These are phyloP conservation scores for Trichosporon ovoides DNA, from an alignment of 1,284 basidiomycete genomes.

Conservation along the genomic window DNA sequence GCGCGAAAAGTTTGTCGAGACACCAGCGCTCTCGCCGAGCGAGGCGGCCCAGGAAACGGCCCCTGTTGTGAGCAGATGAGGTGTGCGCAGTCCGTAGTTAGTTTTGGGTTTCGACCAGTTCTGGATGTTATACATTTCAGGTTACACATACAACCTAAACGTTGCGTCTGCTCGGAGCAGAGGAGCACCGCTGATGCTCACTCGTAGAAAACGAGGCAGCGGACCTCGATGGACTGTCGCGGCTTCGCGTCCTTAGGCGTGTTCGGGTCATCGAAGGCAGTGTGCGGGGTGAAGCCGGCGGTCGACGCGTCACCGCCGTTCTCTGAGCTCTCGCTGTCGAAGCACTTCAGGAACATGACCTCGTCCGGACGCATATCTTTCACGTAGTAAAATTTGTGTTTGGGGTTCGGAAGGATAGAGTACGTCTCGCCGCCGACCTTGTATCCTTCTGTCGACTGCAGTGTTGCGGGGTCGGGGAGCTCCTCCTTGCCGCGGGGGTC, in stretches of 20 bases:
- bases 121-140: neutral
- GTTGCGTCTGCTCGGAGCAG: neutral
- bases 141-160: neutral
- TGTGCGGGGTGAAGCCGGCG: slow-evolving; percentile 22
- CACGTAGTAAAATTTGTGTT: slow-evolving; percentile 20
- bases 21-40: neutral
- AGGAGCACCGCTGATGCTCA: neutral
- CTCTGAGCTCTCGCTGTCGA: slow-evolving; percentile 14
- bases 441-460: slow-evolving; percentile 11
- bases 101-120: neutral
- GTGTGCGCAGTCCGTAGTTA: neutral
- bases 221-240: slow-evolving; percentile 22
- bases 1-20: neutral
- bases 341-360: slow-evolving; percentile 25
- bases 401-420: slow-evolving; percentile 14
- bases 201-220: slow-evolving; percentile 23
- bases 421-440: slow-evolving; percentile 20
- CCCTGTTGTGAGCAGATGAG: neutral
- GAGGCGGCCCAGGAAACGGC: neutral
- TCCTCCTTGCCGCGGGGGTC: slow-evolving; percentile 20
- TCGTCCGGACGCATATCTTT: slow-evolving; percentile 21
- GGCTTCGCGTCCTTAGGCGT: slow-evolving; percentile 15
- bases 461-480: neutral
- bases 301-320: slow-evolving; percentile 7
- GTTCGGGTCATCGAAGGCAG: slow-evolving; percentile 19